phyloP scores from a whole-genome alignment of 169 alveolate species.

The Plasmodium fragile region DNA sequence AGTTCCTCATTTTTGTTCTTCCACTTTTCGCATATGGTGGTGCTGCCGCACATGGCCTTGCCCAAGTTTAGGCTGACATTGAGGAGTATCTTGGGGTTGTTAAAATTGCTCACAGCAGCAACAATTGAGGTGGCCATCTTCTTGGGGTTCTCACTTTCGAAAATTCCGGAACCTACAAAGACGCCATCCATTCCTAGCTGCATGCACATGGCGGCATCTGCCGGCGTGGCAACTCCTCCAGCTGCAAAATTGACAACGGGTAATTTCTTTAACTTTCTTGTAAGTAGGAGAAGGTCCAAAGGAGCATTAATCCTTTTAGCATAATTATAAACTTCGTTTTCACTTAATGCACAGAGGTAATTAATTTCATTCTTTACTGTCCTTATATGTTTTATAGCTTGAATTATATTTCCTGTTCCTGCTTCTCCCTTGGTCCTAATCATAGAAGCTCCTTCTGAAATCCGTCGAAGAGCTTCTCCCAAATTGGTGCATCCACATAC shows the following conservation, averaged over 20 bases:
- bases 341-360: conserved; percentile 63
- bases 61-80: conserved; percentile 53
- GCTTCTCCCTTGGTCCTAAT: conserved; percentile 88
- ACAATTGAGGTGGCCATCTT: conserved; percentile 85
- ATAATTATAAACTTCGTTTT: conserved; percentile 79
- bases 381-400: conserved; percentile 86
- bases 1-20: conserved; percentile 60
- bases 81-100: conserved; percentile 61
- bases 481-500: conserved; percentile 88
- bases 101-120: conserved; percentile 72
- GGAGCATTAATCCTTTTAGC: conserved; percentile 81
- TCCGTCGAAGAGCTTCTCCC: conserved; percentile 87
- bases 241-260: conserved; percentile 90
- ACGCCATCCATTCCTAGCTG: conserved; percentile 88
- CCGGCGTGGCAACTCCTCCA: conserved; percentile 88
- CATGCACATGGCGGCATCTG: conserved; percentile 85
- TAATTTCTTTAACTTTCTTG: conserved; percentile 75
- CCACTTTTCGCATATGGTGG: conserved; percentile 47
- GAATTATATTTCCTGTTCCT: conserved; percentile 86
- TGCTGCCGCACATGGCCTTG: conserved; percentile 60
- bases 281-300: conserved; percentile 74
- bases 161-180: conserved; percentile 88
- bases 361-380: conserved; percentile 79
- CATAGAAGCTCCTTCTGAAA: conserved; percentile 88
- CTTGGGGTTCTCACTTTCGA: conserved; percentile 84